Base-by-base conservation (phyloP, 345 rosid genomes). In the Physaria fendleri region DNA sequence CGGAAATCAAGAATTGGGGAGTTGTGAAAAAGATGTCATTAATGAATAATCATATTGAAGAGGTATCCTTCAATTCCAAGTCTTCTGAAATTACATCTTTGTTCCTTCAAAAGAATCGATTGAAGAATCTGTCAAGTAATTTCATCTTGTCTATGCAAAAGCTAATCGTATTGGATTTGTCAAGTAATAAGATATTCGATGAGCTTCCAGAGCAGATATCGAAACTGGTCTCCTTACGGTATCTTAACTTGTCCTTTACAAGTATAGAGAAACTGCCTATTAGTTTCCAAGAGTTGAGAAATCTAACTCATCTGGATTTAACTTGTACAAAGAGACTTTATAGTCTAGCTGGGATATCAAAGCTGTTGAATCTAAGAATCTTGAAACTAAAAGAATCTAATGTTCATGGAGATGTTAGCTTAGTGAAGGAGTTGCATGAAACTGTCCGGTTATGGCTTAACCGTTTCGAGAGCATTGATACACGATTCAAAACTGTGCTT, bases 71-170 rank as follows among this genome's bases (percentile, higher is more conserved):
- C 41, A 4, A 12, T n/a, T 56, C 74, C 8, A 37, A 22, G 2
- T 59, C 63, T 27, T 60, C 53, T 17, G 37, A 53, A 28, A 58
- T 74, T 20, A 43, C 40, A 45, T 58, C 74, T 12, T 23, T 74
- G 43, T 12, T 43, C 28, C 48, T 42, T 0, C 25, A 11, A 1
- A 0, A 6, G 0, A 44, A 44, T 44, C 0, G 1, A 0, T 44
- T 22, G 32, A 1, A 45, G 18, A 45, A 45, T n/a, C 18, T 45
- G 0, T 45, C 51, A 45, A 16, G 49, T 44, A 9, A 44, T 21
- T 12, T 44, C 16, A 6, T 44, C 2, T 1, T 1, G 16, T 22
- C 28, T 22, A 44, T 22, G 49, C 29, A 44, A 43, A 42, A 42
- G 47, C 14, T 42, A 21, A 16, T 5, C 22, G 49, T 44, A 21